Base-by-base conservation (phyloP, 1,284 basidiomycete species). In the Ceratobasidium sp. region DNA sequence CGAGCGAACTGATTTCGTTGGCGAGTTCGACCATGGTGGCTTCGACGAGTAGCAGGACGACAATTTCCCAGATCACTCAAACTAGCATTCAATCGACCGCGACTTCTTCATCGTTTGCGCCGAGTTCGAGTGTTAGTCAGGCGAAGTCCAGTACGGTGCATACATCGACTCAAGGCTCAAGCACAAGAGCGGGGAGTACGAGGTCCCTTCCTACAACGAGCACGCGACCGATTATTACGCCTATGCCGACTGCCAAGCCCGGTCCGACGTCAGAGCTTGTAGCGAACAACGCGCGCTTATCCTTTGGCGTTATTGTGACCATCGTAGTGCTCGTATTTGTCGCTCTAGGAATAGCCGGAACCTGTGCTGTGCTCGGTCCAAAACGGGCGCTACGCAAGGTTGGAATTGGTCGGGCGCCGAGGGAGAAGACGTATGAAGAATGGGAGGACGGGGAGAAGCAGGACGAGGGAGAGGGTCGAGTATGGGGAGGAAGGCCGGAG, bases 161-260 rank as follows among this genome's bases (percentile, higher is more conserved):
- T n/a, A 44, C 36, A 27, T 19, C 36, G 22, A 36, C 41, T 36
- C 56, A 1, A 1, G 11, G 36, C 36, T 4, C 36, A 11, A 41
- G 36, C 36, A 41, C 36, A 41, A 4, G 36, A 41, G 36, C 11
- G 11, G 36, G 36, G 36, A 41, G 36, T 41, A 41, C 59, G n/a
- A 62, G 11, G 19, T 62, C 59, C 4, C 33, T 45, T 15, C 11
- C 59, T 24, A 24, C 17, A 15, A 62, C 41, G 8, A 45, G 36
- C 41, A 69, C 66, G n/a, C 66, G 53, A 1, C 66, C 66, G 31
- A 67, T 67, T 29, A 57, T 59, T 17, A 60, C 56, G 7, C 56
- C 67, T 11, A 57, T n/a, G 29, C 33, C 33, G 9, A 56, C 66
- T 19, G 19, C 14, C 7, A 45, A 22, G 4, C 29, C 29, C 7